These are phyloP conservation scores for Rhodotorula sp. DNA, from an alignment of 1,284 basidiomycete species.

Conservation along the genomic window DNA sequence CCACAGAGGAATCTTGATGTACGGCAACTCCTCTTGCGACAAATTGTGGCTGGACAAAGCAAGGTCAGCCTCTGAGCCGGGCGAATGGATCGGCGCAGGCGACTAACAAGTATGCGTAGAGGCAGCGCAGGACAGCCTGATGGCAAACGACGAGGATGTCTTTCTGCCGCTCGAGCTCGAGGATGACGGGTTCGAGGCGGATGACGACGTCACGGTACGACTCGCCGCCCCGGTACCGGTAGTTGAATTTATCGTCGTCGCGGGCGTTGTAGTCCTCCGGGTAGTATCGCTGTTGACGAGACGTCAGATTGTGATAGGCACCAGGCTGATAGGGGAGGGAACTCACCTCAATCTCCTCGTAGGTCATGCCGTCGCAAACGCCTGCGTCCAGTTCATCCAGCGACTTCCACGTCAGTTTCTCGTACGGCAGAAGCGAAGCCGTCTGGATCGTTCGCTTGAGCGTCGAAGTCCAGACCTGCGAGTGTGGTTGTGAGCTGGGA, in stretches of 20 bases:
- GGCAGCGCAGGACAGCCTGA: conserved; percentile 88
- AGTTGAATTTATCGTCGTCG: conserved; percentile 99
- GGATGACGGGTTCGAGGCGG: conserved; percentile 88
- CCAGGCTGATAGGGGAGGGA: not conserved
- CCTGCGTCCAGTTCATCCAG: conserved; percentile 97
- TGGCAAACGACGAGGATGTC: conserved; percentile 97
- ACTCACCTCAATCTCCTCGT: conserved; percentile 90
- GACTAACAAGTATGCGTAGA: conserved; percentile 59
- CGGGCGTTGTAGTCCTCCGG: conserved; percentile 98
- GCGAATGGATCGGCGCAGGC: conserved; percentile 17
- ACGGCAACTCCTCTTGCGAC: conserved; percentile 89
- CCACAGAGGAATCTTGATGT: conserved; percentile 70
- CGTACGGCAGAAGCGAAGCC: conserved; percentile 74
- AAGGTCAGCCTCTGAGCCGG: too few species aligned
- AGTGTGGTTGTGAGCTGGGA: not conserved
- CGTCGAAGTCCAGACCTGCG: conserved; percentile 92
- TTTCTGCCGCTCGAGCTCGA: conserved; percentile 96
- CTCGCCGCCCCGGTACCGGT: conserved; percentile 87
- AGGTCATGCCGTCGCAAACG: conserved; percentile 99
- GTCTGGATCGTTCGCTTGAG: conserved; percentile 91
- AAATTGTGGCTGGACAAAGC: conserved; percentile 70
- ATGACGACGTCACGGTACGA: conserved; percentile 74
- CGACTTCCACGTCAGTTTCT: conserved; percentile 97
- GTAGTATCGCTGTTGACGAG: conserved; percentile 69
- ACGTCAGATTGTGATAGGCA: too few species aligned